Evolutionary conservation across 1,284 basidiomycete species (phyloP), one percentile per base, ranked within the genome.

Genomic region (Sporisorium graminicola): DNA sequence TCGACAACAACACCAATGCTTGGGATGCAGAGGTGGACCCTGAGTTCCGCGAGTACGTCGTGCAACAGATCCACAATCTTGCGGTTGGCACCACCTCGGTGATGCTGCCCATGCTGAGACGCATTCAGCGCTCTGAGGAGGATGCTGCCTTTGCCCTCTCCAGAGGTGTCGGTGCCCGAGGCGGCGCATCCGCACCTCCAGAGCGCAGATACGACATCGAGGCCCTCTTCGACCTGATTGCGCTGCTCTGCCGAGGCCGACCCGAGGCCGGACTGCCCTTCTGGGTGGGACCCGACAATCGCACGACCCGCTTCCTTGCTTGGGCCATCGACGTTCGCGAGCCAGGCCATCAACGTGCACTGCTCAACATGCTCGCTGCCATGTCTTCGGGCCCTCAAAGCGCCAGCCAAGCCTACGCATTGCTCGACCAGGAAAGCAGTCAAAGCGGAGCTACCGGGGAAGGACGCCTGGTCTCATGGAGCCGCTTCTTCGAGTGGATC

Each of bases 271-370:
- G 81, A 26, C 57, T 85, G 31, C 65, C 74, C 2, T 84, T 85
- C 66, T 84, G 82, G 79, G 65, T 78, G 14, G 78, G 75, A 10
- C 62, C 75, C 10, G 89, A 78, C 22, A 91, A 90, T 1, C 77
- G 82, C 42, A 68, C 78, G 6, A 79, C 82, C 5, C 78, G 83
- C 33, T 86, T 86, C 76, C 75, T 85, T 12, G 64, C 70, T 14
- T 86, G 83, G 83, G 84, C 84, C 20, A 65, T 85, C 55, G 84
- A 86, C n/a, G 74, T 82, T 22, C 78, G 82, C 35, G 82, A 85
- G 55, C 60, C 71, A 12, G 82, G 81, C 22, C 82, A 85, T 44
- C 82, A 84, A 63, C 80, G 84, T 7, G 83, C 83, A 3, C 54
- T 85, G 46, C 79, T 86, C 59, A 74, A 80, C 54, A 82, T 86